phyloP scores from a whole-genome alignment of 2,329 filamentous ascomycete species.

The Fusarium pseudograminearum region DNA sequence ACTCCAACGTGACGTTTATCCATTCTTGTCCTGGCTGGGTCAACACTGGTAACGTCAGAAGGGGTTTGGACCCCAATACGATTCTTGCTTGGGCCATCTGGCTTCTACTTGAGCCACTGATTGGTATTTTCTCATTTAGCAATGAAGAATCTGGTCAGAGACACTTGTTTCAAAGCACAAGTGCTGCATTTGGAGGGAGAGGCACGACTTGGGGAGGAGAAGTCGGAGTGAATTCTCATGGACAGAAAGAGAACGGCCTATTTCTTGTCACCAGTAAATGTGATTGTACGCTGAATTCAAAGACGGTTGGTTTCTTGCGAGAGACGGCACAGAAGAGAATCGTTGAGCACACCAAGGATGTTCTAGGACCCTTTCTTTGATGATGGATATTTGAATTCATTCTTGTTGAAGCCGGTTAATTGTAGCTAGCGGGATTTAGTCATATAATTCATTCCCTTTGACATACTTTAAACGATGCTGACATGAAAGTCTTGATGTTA shows the following conservation, averaged over 20 bases:
- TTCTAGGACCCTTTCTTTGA: constrained; percentile 42
- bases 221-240: constrained; percentile 48
- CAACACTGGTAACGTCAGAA: constrained; percentile 46
- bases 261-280: constrained; percentile 53
- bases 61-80: constrained; percentile 46
- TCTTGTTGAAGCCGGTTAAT: background rate
- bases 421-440: background rate
- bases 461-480: background rate
- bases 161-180: constrained; percentile 53
- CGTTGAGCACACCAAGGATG: constrained; percentile 52
- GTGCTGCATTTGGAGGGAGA: constrained; percentile 52
- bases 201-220: constrained; percentile 51
- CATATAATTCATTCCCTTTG: background rate
- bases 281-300: constrained; percentile 50
- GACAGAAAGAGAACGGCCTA: constrained; percentile 46
- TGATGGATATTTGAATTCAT: background rate
- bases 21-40: constrained; percentile 49
- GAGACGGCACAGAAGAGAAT: constrained; percentile 48
- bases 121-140: constrained; percentile 46
- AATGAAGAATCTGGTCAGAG: constrained; percentile 53
- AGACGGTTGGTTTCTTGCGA: constrained; percentile 46
- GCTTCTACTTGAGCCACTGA: constrained; percentile 51
- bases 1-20: constrained; percentile 44
- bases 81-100: constrained; percentile 49
- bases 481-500: background rate